A percentile compares a stretch with the other conserved stretches of the same genome.
phyloP scores from a whole-genome alignment of 306 rosid genomes.

The Cucurbita pepo region DNA sequence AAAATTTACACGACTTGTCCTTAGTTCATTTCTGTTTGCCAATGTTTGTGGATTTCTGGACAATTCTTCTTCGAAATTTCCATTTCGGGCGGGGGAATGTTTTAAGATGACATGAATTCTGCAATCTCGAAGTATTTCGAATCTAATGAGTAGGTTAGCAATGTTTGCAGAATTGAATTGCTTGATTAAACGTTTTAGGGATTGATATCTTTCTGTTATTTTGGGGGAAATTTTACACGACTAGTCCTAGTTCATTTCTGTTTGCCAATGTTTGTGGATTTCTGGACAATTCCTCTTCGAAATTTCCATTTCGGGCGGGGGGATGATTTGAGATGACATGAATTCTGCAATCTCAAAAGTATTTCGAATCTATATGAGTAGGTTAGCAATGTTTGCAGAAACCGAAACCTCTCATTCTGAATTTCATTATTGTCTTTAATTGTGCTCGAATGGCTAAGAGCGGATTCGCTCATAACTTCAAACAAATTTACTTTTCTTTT shows the following conservation, averaged over 20 bases:
- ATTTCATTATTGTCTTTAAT: neutral
- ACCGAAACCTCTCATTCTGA: neutral
- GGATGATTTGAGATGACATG: neutral
- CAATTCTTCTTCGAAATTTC: neutral
- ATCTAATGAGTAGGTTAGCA: no score
- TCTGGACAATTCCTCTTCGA: no score
- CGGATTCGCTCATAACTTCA: neutral
- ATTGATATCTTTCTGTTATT: neutral
- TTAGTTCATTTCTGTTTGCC: neutral
- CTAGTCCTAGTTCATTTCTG: neutral
- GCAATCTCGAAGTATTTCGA: no score
- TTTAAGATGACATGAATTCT: neutral
- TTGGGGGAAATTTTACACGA: neutral
- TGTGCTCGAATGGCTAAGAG: neutral
- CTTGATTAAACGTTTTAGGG: neutral
- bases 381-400: neutral
- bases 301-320: neutral
- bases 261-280: neutral
- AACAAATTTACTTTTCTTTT: neutral
- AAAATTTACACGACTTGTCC: neutral
- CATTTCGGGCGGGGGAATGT: neutral
- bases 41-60: neutral
- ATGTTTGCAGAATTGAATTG: neutral
- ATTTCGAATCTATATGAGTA: neutral
- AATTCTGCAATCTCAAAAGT: neutral